Conservation (phyloP, 2,329 filamentous ascomycete species). For the Helminthosporium solani region DNA sequence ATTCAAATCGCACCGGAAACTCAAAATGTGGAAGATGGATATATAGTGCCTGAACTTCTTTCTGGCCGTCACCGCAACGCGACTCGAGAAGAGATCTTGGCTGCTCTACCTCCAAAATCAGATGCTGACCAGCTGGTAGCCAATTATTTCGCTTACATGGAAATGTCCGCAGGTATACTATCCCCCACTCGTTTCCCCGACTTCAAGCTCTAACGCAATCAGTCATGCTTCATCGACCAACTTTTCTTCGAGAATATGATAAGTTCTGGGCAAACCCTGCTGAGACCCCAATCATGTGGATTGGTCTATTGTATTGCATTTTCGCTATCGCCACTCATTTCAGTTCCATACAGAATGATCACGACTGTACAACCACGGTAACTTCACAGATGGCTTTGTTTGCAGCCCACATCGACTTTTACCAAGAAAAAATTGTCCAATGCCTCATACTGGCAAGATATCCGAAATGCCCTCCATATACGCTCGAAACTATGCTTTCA, state of each 20-base stretch:
- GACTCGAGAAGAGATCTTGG: conserved; percentile 31
- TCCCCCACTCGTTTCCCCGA: neutral
- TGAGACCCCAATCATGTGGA: conserved; percentile 44
- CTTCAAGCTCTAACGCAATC: conserved; percentile 3
- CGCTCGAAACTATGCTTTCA: conserved; percentile 30
- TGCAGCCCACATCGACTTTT: conserved; percentile 28
- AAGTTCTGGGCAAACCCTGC: conserved; percentile 47
- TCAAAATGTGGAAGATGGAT: conserved; percentile 12
- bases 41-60: conserved; percentile 30
- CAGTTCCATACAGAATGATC: conserved; percentile 18
- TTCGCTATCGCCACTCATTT: conserved; percentile 35
- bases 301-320: conserved; percentile 47
- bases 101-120: conserved; percentile 24
- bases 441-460: conserved; percentile 38
- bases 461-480: conserved; percentile 37
- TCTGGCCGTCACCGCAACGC: conserved; percentile 30
- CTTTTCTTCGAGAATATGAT: conserved; percentile 41
- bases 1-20: conserved; percentile 24
- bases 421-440: conserved; percentile 35
- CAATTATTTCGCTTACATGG: conserved; percentile 30
- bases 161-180: conserved; percentile 27
- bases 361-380: conserved; percentile 8
- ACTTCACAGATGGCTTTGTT: conserved; percentile 13
- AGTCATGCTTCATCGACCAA: conserved; percentile 34
- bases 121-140: conserved; percentile 29